Evolutionary conservation across 192 early-diverging fungal genomes (phyloP), one percentile per base, ranked within the genome.

Genomic region (Coemansia sp.): DNA sequence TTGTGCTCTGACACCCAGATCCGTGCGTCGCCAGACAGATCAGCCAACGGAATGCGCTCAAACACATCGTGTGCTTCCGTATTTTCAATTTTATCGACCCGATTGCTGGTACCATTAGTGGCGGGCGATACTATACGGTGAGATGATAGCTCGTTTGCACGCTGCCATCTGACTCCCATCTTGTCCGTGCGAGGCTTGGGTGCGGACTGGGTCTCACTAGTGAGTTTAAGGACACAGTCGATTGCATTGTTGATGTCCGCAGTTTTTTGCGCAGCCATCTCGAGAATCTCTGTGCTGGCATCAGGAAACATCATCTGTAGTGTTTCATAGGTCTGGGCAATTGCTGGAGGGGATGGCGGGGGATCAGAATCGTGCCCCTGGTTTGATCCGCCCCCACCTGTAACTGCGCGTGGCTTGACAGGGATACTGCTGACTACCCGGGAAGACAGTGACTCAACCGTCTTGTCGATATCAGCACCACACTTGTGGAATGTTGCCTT

Each of bases 401-500:
- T 47, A 41, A 40, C 24, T 37, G 33, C 41, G 12, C 53, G 34
- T n/a, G 53, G 52, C 50, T 39, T 62, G n/a, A 39, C 24, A 21
- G 0, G 6, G n/a, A 21, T 30, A 1, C 19, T 33, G 27, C 14
- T 37, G 47, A 60, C 49, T 3, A 33, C 18, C 22, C 24, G 23
- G 3, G 51, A 48, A 8, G 43, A 58, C 17, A 66, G 18, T 12
- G 49, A 50, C 19, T 45, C 54, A 4, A 65, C 57, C 0, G 69
- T 42, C 2, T 6, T 15, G 34, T 58, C 59, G 11, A 65, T 7
- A n/a, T 68, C 33, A 10, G 75, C 75, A 2, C 65, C 62, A 40
- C 66, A 68, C 11, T 47, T 48, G 39, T 78, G 75, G 56, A 71
- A 78, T 5, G 62, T 53, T 3, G 75, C 64, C 25, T 22, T 39